Conservation (phyloP, 2,329 filamentous ascomycete genomes). For the Paraconiothyrium sp. region DNA sequence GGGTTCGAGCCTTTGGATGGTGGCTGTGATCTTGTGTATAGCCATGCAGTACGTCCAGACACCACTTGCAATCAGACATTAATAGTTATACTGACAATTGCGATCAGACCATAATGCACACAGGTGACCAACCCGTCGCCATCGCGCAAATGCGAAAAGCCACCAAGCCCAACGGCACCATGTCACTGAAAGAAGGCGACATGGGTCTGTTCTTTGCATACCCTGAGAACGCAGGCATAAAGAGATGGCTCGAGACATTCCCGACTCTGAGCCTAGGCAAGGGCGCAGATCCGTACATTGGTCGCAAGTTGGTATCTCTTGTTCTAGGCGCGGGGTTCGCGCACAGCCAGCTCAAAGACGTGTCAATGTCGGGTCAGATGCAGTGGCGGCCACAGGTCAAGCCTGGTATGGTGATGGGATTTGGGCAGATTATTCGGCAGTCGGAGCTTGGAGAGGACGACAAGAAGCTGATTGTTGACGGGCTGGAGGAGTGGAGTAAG, state of each 20-base stretch:
- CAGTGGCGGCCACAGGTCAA: constrained; percentile 12
- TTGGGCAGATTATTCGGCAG: constrained; percentile 2
- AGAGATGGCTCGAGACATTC: constrained; percentile 9
- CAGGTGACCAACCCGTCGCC: constrained; percentile 2
- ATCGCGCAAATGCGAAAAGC: constrained; percentile 1
- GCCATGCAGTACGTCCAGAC: background rate
- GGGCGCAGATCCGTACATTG: constrained; percentile 10
- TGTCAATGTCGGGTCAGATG: constrained; percentile 8
- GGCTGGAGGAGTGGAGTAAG: constrained; percentile 6
- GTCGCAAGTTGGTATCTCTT: constrained; percentile 10
- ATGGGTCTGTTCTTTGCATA: constrained; percentile 12
- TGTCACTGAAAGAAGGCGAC: constrained; percentile 6
- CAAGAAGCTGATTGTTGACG: constrained; percentile 8
- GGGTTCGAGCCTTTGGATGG: constrained; percentile 6
- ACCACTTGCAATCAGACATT: background rate
- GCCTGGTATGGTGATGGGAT: background rate
- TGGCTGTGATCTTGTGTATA: constrained; percentile 7
- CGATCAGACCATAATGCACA: constrained; percentile 7
- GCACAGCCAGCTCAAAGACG: constrained; percentile 4
- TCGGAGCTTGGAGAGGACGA: background rate
- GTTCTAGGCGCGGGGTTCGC: constrained; percentile 1
- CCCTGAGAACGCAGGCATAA: constrained; percentile 7
- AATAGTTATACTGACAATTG: background rate
- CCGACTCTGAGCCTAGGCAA: constrained; percentile 1
- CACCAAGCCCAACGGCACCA: background rate